Evolutionary conservation across 2,329 filamentous ascomycete species (phyloP), one percentile per base, ranked within the genome.

Genomic region (Chalaropsis ovoidea): DNA sequence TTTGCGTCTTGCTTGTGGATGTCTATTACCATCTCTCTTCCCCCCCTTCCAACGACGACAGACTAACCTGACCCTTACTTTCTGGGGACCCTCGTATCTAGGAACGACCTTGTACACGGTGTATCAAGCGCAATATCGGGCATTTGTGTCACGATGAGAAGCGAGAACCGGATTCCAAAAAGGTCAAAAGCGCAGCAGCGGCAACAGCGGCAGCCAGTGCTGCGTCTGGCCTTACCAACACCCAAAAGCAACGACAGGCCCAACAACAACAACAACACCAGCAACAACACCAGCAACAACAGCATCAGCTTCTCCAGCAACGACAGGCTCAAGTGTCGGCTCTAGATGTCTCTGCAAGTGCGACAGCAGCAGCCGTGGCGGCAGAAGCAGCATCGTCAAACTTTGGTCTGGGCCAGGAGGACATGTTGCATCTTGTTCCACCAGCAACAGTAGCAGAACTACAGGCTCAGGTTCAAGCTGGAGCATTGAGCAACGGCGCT

Each of bases 101-200:
- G 90, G 90, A 95, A 80, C 87, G 94, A 75, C 94, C 94, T 73
- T 99, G 94, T 82, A 93, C 90, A 72, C 85, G 94, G 78, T 99
- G 94, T 80, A 90, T 97, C 77, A 99, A 97, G 79, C 87, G 94
- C 73, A 96, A 96, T 78, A 99, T 99, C 76, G 94, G 93, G 72
- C 94, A 99, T 77, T 82, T 99, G 70, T 99, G 94, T 77, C 94
- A 96, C 79, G 94, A 99, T 77, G 94, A 97, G 77, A 93, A 92
- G 70, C 87, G 93, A 76, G 93, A 99, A 73, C 80, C 86, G 70
- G 84, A 86, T 69, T 76, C 87, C 68, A 95, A 94, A 77, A 93
- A 92, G 77, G 77, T 82, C 71, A 96, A 93, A 78, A 82, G 79
- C 73, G 80, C 84, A 70, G 78, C 79, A 69, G 81, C 79, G 68